Conservation (phyloP, 192 early-diverging fungal species). For the Backusella liffmaniae region DNA sequence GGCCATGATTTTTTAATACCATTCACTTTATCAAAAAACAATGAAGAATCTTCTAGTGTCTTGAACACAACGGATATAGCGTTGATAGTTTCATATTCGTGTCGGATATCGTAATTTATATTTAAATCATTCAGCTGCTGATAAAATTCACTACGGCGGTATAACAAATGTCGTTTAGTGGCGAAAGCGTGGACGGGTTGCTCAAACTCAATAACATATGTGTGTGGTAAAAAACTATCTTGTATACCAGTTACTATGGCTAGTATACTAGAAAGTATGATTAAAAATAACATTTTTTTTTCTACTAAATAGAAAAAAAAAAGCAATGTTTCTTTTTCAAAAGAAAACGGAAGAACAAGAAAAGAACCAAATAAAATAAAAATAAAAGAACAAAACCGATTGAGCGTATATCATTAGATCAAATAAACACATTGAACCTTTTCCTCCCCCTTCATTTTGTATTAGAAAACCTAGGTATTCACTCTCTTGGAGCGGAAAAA, state of each 20-base stretch:
- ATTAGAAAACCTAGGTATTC: not conserved
- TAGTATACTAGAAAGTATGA: not conserved
- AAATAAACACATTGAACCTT: not conserved
- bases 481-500: not conserved
- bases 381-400: not conserved
- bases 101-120: conserved; percentile 29
- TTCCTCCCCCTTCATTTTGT: not conserved
- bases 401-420: not conserved
- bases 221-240: conserved; percentile 8
- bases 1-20: conserved; percentile 48
- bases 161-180: conserved; percentile 1
- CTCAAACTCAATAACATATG: conserved; percentile 30
- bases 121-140: conserved; percentile 21
- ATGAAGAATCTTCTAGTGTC: conserved; percentile 24
- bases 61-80: conserved; percentile 44
- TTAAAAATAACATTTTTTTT: conserved; percentile 2
- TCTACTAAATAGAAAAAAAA: not conserved
- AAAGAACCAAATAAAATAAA: not conserved
- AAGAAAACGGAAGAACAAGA: not conserved
- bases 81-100: conserved; percentile 47
- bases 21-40: conserved; percentile 23
- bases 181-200: conserved; percentile 3
- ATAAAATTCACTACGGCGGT: conserved; percentile 27
- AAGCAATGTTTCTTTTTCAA: not conserved
- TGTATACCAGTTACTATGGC: not conserved